phyloP scores from a whole-genome alignment of 768 basidiomycete genomes.

The Collybiopsis confluens region DNA sequence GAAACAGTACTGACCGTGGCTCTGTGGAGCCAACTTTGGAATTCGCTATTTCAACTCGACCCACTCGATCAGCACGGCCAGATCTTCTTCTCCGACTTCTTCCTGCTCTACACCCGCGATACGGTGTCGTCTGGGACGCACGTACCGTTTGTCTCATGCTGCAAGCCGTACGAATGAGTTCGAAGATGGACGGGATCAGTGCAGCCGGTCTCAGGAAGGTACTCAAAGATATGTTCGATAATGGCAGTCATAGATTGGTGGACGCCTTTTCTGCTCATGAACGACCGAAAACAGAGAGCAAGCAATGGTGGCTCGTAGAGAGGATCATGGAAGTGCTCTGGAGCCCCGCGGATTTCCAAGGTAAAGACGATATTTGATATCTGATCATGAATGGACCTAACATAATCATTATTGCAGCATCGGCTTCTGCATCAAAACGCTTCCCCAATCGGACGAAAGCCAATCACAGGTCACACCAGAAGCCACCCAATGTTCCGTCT shows the following conservation, averaged over 20 bases:
- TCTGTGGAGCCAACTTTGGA: too few relatives aligned
- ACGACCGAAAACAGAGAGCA: not conserved
- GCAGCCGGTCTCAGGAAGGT: not conserved
- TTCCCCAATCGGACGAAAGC: not conserved
- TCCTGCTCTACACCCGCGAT: not conserved
- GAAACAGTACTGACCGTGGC: not conserved
- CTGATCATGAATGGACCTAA: not conserved
- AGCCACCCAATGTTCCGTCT: not conserved
- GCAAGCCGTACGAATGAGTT: slow-evolving; percentile 2
- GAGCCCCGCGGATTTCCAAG: not conserved
- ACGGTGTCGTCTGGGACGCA: not conserved
- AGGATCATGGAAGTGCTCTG: slow-evolving; percentile 1
- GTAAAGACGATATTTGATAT: not conserved
- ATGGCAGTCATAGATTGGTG: not conserved
- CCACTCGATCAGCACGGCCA: slow-evolving; percentile 2
- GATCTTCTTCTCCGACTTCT: slow-evolving; percentile 1
- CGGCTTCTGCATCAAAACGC: not conserved
- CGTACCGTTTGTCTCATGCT: slow-evolving; percentile 5
- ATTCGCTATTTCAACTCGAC: not conserved
- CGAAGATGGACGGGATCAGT: slow-evolving; percentile 4
- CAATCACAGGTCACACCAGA: not conserved
- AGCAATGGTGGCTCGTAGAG: not conserved
- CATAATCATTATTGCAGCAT: not conserved
- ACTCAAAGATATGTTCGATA: not conserved
- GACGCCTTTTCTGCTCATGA: not conserved